These are phyloP conservation scores for Magnusiomyces starmeri DNA, from an alignment of 1,139 yeast species.

Conservation along the genomic window DNA sequence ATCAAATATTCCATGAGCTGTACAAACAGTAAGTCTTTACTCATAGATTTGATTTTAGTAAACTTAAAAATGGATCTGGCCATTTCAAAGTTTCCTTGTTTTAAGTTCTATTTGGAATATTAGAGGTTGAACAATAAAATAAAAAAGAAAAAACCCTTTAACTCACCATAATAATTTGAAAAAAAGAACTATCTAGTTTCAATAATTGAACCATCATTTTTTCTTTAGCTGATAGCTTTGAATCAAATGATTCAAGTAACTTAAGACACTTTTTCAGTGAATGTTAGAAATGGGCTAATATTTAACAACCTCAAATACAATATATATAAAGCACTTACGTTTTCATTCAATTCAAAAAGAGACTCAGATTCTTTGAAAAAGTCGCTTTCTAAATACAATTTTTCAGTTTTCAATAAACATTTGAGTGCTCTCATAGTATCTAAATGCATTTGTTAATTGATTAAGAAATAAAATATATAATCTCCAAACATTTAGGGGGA, in stretches of 20 bases:
- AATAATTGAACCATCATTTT: background rate
- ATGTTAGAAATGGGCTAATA: no score
- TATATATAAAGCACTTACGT: background rate
- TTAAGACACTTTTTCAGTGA: constrained; percentile 1
- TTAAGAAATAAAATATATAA: background rate
- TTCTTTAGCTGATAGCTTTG: background rate
- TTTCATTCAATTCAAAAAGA: constrained; percentile 4
- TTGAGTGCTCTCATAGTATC: constrained; percentile 14
- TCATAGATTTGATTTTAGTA: background rate
- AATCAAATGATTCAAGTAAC: background rate
- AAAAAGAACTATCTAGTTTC: constrained; percentile 8
- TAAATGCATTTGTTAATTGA: constrained; percentile 2
- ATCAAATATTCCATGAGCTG: constrained; percentile 4
- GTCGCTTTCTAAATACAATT: constrained; percentile 7
- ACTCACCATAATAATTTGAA: constrained; percentile 11
- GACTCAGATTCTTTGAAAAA: constrained; percentile 8
- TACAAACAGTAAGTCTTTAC: background rate
- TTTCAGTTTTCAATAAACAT: constrained; percentile 14
- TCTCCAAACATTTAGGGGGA: no score
- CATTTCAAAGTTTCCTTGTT: background rate
- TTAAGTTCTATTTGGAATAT: background rate
- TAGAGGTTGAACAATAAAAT: background rate
- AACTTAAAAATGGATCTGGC: constrained; percentile 1
- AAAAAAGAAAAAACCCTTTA: background rate
- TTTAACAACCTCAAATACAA: no score